Evolutionary conservation across 2,329 filamentous ascomycete species (phyloP).

Genomic region (Raffaelea deltoideospora): DNA sequence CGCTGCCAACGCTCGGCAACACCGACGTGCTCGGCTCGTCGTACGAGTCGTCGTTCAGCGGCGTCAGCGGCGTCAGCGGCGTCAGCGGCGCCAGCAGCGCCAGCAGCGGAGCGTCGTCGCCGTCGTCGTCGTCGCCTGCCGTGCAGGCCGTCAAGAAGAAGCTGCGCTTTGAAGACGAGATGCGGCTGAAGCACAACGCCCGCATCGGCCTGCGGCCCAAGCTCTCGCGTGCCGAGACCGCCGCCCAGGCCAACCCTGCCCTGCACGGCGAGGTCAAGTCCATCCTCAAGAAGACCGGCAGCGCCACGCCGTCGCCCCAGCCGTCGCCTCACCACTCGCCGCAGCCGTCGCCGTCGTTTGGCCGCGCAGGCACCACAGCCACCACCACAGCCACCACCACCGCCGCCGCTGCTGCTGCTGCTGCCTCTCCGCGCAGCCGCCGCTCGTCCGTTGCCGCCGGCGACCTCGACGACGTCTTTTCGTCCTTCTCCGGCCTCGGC

Average conservation of each 20-base stretch:
- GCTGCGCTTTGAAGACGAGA: conserved; percentile 16
- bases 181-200: conserved; percentile 15
- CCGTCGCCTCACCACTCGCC: not conserved
- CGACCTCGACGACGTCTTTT: conserved; percentile 2
- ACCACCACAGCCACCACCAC: no score
- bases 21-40: conserved; percentile 8
- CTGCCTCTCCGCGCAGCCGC: not conserved
- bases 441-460: not conserved
- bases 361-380: no score
- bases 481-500: conserved; percentile 4
- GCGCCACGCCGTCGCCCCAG: not conserved
- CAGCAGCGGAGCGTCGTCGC: conserved; percentile 4
- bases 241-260: conserved; percentile 3
- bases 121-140: conserved; percentile 5
- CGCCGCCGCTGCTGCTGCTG: no score
- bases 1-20: conserved; percentile 9
- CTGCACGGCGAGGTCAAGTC: conserved; percentile 13
- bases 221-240: conserved; percentile 7
- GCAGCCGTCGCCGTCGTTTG: not conserved
- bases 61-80: not conserved
- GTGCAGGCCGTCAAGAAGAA: conserved; percentile 10
- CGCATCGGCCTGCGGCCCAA: conserved; percentile 15
- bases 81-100: conserved; percentile 4
- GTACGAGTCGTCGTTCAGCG: conserved; percentile 5
- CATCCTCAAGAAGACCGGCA: conserved; percentile 15